phyloP scores from a whole-genome alignment of 192 early-diverging fungal genomes.

The Coemansia sp. region DNA sequence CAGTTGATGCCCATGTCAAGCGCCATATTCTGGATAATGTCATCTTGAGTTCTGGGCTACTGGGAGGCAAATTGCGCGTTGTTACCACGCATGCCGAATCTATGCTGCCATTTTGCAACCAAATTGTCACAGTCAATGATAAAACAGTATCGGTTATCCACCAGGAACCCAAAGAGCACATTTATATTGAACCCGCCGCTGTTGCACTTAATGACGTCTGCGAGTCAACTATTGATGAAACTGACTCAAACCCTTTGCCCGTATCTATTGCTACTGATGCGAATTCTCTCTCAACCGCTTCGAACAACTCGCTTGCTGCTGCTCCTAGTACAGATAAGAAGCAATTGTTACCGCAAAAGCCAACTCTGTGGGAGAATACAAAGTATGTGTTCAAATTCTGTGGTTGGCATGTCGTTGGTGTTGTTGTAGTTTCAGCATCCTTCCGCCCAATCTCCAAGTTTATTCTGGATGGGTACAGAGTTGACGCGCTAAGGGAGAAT shows the following conservation, averaged over 20 bases:
- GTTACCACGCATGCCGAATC: background rate
- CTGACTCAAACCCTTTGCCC: background rate
- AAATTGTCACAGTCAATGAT: background rate
- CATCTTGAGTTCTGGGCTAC: no score
- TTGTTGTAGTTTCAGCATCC: background rate
- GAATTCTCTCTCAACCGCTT: background rate
- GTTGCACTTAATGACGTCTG: background rate
- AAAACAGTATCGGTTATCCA: background rate
- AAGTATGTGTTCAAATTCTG: background rate
- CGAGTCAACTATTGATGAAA: slow-evolving; percentile 1
- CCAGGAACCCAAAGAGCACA: background rate
- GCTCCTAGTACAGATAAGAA: background rate
- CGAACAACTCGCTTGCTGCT: background rate
- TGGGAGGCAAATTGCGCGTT: background rate
- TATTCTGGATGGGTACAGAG: slow-evolving; percentile 27
- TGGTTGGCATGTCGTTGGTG: background rate
- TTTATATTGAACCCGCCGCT: background rate
- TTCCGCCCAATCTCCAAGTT: slow-evolving; percentile 19
- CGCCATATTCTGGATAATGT: no score
- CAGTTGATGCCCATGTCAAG: no score
- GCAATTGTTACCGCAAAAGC: background rate
- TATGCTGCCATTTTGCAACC: slow-evolving; percentile 10
- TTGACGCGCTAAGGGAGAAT: slow-evolving; percentile 17
- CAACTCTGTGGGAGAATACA: background rate
- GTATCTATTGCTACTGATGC: no score